Evolutionary conservation across 176 grass and related monocot genomes (phyloP).

Genomic region (Carex myosuroides): DNA sequence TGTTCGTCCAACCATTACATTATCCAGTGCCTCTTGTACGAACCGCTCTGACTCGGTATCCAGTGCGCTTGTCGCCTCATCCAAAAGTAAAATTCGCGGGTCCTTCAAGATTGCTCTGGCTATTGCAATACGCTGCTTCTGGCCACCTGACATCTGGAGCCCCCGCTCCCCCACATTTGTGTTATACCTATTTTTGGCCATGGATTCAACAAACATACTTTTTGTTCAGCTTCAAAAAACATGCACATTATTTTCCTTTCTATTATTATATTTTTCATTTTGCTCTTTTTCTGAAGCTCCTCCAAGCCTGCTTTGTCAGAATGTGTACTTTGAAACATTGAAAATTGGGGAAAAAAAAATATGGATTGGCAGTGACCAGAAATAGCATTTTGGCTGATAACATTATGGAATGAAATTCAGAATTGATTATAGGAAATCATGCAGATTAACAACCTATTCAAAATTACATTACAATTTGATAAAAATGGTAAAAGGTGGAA

Average conservation of each 20-base stretch:
- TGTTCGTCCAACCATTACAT: constrained; percentile 15
- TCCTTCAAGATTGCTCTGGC: constrained; percentile 38
- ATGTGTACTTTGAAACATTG: neutral
- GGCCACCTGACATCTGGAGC: constrained; percentile 54
- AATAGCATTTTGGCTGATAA: neutral
- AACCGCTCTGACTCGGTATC: constrained; percentile 27
- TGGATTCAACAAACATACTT: neutral
- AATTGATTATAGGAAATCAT: neutral
- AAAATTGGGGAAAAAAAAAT: neutral
- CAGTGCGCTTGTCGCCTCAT: constrained; percentile 33
- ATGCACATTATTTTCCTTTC: neutral
- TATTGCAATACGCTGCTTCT: constrained; percentile 68
- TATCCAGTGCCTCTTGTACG: constrained; percentile 17
- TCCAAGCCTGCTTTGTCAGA: neutral
- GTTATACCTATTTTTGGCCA: constrained; percentile 13
- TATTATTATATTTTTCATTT: neutral
- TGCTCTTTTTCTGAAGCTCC: neutral
- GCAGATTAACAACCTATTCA: constrained; percentile 4
- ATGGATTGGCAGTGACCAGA: neutral
- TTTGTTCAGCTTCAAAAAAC: neutral
- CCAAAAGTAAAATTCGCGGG: constrained; percentile 31
- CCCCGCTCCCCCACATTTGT: constrained; percentile 58
- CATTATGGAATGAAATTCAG: neutral
- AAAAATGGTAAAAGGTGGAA: neutral
- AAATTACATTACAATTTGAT: neutral